Conservation (phyloP, 257 asterid genomes). For the Solanum chaucha region DNA sequence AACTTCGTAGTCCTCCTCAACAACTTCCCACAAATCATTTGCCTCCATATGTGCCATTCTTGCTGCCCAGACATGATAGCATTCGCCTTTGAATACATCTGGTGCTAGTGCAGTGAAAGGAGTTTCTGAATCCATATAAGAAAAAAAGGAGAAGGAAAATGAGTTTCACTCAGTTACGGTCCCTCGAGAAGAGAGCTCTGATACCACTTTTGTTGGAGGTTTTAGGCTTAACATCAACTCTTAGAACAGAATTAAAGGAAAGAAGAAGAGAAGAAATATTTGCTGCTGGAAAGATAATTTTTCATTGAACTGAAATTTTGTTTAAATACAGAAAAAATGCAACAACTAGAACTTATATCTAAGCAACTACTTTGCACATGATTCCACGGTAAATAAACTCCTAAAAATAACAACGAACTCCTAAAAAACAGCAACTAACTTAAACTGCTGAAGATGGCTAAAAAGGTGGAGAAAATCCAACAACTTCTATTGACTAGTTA, state of each 20-base stretch:
- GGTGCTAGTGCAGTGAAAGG: not conserved
- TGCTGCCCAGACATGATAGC: not conserved
- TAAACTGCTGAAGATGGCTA: not conserved
- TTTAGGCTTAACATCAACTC: not conserved
- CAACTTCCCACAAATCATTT: not conserved
- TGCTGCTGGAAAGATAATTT: not conserved
- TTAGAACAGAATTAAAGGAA: not conserved
- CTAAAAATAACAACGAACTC: not conserved
- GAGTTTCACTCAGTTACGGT: not conserved
- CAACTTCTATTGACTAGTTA: not conserved
- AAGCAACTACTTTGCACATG: not conserved
- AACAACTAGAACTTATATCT: not conserved
- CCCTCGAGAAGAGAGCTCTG: not conserved
- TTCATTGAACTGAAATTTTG: not conserved
- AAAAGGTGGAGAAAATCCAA: not conserved
- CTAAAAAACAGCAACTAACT: not conserved
- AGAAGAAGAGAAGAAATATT: not conserved
- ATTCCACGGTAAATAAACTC: not conserved
- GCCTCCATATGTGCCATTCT: not conserved
- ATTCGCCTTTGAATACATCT: not conserved
- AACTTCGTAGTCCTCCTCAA: not conserved
- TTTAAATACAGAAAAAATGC: not conserved
- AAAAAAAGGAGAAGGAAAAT: not conserved
- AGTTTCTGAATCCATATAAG: not conserved
- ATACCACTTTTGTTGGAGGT: not conserved